Percentiles rank a stretch among this genome's conserved stretches.
Conservation (phyloP, 257 asterid genomes). For the Mitragyna speciosa region DNA sequence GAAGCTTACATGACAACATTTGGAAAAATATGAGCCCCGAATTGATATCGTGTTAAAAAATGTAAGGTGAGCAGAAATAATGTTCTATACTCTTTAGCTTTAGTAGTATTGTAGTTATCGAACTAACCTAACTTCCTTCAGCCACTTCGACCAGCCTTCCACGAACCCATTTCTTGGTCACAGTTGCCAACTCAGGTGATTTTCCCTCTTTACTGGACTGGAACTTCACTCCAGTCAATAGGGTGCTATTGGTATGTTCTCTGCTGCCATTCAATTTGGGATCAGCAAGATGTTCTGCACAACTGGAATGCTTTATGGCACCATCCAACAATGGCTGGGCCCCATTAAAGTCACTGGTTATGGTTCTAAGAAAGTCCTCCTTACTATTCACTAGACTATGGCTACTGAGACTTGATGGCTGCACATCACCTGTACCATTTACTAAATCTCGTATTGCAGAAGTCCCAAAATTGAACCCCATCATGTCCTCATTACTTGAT, state of each 20-base stretch:
- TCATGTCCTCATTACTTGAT: constrained; percentile 19
- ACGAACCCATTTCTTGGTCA: constrained; percentile 72
- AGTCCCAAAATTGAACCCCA: constrained; percentile 27
- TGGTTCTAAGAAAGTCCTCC: constrained; percentile 21
- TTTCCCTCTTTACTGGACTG: constrained; percentile 18
- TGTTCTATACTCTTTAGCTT: too few species aligned
- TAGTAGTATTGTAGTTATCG: constrained; percentile 2
- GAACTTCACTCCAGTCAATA: constrained; percentile 25
- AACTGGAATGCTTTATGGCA: constrained; percentile 17
- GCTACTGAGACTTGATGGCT: constrained; percentile 20
- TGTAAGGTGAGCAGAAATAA: background rate
- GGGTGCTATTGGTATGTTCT: constrained; percentile 16
- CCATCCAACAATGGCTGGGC: constrained; percentile 22
- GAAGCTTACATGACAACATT: too few species aligned
- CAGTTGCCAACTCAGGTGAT: constrained; percentile 14
- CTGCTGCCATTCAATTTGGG: constrained; percentile 27
- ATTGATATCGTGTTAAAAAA: background rate
- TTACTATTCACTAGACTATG: constrained; percentile 26
- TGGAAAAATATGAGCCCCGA: too few species aligned
- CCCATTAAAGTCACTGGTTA: constrained; percentile 26
- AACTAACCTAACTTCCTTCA: constrained; percentile 52
- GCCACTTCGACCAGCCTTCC: constrained; percentile 79
- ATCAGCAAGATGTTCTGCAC: constrained; percentile 21
- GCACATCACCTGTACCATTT: constrained; percentile 28
- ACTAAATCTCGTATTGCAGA: constrained; percentile 28